phyloP scores from a whole-genome alignment of 768 basidiomycete species.

The Mycena maculata region DNA sequence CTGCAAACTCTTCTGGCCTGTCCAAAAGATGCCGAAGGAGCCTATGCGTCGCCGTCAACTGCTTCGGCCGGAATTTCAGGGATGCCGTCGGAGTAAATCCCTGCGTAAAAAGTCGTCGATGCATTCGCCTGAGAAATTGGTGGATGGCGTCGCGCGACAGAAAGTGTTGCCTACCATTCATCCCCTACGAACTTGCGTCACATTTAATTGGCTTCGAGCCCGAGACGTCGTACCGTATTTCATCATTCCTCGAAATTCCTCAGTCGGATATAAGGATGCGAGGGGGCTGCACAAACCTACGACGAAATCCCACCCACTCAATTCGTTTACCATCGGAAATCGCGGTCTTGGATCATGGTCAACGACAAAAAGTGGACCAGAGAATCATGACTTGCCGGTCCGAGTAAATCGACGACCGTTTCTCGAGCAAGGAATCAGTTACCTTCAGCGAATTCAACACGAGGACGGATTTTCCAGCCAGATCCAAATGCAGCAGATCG shows the following conservation, averaged over 20 bases:
- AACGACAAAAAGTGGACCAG: background rate
- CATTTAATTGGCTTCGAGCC: no score
- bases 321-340: conserved; percentile 6
- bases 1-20: background rate
- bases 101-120: conserved; percentile 13
- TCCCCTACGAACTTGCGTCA: background rate
- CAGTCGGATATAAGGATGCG: background rate
- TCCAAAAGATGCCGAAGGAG: background rate
- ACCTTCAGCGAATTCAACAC: conserved; percentile 49
- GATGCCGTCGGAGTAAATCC: background rate
- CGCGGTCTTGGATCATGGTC: background rate
- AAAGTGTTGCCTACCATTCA: background rate
- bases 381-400: background rate
- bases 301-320: conserved; percentile 17
- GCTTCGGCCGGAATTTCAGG: background rate
- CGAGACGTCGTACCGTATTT: conserved; percentile 4
- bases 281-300: background rate
- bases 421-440: conserved; percentile 53
- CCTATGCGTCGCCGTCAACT: background rate
- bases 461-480: conserved; percentile 38
- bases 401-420: conserved; percentile 53
- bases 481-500: conserved; percentile 40
- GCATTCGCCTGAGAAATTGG: conserved; percentile 7
- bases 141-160: background rate
- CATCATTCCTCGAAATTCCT: background rate